Evolutionary conservation across 768 basidiomycete species (phyloP).

Genomic region (Lactarius akahatsu): DNA sequence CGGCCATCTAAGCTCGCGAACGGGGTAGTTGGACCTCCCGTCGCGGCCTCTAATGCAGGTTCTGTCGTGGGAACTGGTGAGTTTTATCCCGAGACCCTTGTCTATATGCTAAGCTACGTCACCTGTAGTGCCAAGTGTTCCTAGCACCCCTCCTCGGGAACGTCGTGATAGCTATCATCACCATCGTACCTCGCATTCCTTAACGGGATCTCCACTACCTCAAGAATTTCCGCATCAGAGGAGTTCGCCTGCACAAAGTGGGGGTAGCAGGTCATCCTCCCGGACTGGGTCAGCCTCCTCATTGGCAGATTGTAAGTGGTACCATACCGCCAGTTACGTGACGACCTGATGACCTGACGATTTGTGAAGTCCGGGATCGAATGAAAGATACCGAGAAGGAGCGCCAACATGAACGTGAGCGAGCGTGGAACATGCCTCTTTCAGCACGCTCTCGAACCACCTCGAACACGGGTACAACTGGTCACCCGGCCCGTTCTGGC

Average conservation of each 20-base stretch:
- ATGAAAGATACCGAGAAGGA: conserved; percentile 35
- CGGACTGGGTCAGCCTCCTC: conserved; percentile 24
- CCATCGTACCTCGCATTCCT: conserved; percentile 29
- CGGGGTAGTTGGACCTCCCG: not conserved
- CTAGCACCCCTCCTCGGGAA: conserved; percentile 23
- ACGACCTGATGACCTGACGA: not conserved
- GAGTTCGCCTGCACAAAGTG: conserved; percentile 16
- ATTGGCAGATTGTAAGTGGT: conserved; percentile 28
- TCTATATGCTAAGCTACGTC: not conserved
- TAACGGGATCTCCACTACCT: conserved; percentile 27
- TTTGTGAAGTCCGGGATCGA: conserved; percentile 33
- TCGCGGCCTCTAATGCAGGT: conserved; percentile 8
- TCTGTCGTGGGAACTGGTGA: conserved; percentile 14
- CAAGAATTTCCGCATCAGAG: conserved; percentile 26
- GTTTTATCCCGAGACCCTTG: not conserved
- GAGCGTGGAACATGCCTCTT: conserved; percentile 49
- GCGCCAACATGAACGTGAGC: conserved; percentile 45
- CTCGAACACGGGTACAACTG: conserved; percentile 34
- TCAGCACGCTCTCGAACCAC: conserved; percentile 38
- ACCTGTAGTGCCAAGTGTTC: conserved; percentile 3
- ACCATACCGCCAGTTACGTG: not conserved
- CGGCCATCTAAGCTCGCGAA: not conserved
- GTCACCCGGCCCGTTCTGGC: conserved; percentile 36
- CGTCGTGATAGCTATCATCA: conserved; percentile 29
- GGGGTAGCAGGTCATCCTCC: conserved; percentile 24